Percentiles rank a stretch among this genome's conserved stretches.
phyloP scores from a whole-genome alignment of 495 filamentous ascomycete species.

The Xylaria curta region DNA sequence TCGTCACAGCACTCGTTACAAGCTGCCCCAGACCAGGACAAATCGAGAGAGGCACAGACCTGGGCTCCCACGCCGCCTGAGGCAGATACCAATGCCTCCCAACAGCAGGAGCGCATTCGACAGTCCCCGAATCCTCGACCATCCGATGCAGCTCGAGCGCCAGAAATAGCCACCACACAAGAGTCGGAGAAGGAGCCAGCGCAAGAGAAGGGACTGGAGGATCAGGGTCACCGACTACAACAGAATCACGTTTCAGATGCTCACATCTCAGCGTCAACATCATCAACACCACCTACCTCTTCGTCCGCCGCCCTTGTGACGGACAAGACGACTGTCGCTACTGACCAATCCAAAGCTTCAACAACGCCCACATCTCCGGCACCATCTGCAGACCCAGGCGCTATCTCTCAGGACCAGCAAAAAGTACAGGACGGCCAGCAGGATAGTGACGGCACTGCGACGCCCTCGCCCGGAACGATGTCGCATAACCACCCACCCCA shows the following conservation, averaged over 20 bases:
- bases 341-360: slow-evolving; percentile 23
- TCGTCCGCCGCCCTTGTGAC: slow-evolving; percentile 20
- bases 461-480: slow-evolving; percentile 50
- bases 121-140: slow-evolving; percentile 25
- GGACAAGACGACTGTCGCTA: slow-evolving; percentile 24
- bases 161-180: slow-evolving; percentile 35
- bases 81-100: slow-evolving; percentile 30
- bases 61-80: slow-evolving; percentile 31
- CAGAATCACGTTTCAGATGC: slow-evolving; percentile 23
- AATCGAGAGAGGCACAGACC: slow-evolving; percentile 36
- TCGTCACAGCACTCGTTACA: slow-evolving; percentile 31
- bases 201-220: slow-evolving; percentile 32
- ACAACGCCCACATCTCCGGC: slow-evolving; percentile 11
- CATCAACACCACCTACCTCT: slow-evolving; percentile 23
- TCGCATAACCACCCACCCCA: slow-evolving; percentile 52
- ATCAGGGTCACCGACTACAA: slow-evolving; percentile 25
- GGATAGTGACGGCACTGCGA: slow-evolving; percentile 35
- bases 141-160: slow-evolving; percentile 28
- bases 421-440: slow-evolving; percentile 30
- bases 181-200: slow-evolving; percentile 39
- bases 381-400: background rate
- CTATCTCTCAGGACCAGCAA: slow-evolving; percentile 27
- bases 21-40: slow-evolving; percentile 38
- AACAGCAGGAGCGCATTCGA: slow-evolving; percentile 29
- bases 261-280: slow-evolving; percentile 1